Base-by-base conservation (phyloP, 306 rosid species). In the Lotus japonicus region DNA sequence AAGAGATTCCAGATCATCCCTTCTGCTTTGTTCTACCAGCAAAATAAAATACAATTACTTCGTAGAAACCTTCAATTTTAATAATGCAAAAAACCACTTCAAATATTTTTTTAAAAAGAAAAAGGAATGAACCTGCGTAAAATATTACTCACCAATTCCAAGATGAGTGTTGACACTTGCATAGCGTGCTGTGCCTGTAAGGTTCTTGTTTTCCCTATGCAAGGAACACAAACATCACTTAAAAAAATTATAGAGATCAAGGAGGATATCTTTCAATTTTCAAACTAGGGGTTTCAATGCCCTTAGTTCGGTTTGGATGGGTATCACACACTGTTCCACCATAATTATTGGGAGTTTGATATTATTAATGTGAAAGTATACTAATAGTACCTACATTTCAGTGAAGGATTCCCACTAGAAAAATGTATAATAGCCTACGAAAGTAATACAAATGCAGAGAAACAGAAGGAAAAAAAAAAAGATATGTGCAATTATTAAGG, bases 1-100 rank as follows among this genome's bases (percentile, higher is more conserved):
- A 76, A 95, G 99, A 81, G 99, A 95, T 78, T 95, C 99, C 83
- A 95, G 78, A 82, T 95, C 99, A 81, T 95, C 99, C 88, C 99
- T 95, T 88, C 99, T 84, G 92, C 99, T 95, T 85, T 95, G 99
- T 71, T 95, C 99, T 95, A 80, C 80, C 78, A 67, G 53, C 23
- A 71, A 71, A 81, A 74, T 71, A 43, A 66, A 57, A 62, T 60
- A 38, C 13, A 51, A 65, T 75, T 33, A 83, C 71, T 72, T 64
- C 43, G 48, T 55, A 45, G 45, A n/a, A 67, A 14, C 17, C 67
- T 62, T 48, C 12, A 4, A 48, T 55, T 33, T 66, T 57, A 64
- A 49, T 13, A 19, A 58, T 35, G 48, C 10, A 50, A 66, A 5
- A 45, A 57, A 18, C 42, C 58, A 71, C 36, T 53, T 67, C 19